Evolutionary conservation across 2,329 filamentous ascomycete species (phyloP), one percentile per base, ranked within the genome.

Genomic region (Aureobasidium sp.): DNA sequence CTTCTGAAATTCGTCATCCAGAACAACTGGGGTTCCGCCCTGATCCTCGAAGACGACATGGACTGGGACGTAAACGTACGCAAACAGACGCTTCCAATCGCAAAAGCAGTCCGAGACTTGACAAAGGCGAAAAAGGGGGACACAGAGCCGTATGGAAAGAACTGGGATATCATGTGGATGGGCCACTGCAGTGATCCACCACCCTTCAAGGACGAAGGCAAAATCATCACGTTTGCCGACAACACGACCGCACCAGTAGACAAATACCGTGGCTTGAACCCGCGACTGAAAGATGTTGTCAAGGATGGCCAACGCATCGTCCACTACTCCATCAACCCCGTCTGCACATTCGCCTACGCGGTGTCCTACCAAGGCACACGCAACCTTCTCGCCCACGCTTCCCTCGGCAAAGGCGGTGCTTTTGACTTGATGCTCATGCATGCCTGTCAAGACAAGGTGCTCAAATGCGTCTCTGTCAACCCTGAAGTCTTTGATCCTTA

Each of bases 121-220:
- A 70, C 68, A 9, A 47, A 56, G 12, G 58, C 65, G 2, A 61
- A 63, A 12, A 70, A 67, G 8, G 17, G 11, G 29, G 61, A 65
- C 1, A 55, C 56, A 7, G 61, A 59, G 14, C 72, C 72, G 0
- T 76, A 72, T 57, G 73, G 73, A 1, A 63, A 45, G 1, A 55
- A 65, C 7, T 76, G 74, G 73, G 74, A 76, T 65, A 61, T 76
- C 11, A 67, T 76, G 1, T 76, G 73, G 73, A 65, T 76, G 17
- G 75, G 74, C 1, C 72, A 74, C 53, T 76, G 74, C 65, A 72
- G 71, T 34, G 71, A 72, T 17, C 63, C 63, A 4, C 66, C 67
- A 8, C 60, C 64, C 3, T 55, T 64, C 57, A 61, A 62, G 9
- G 62, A 66, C 9, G 44, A 62, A 15, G 49, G 49, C 12, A 62